Conservation (phyloP, 2,329 filamentous ascomycete species). For the Sclerotinia spermophila region DNA sequence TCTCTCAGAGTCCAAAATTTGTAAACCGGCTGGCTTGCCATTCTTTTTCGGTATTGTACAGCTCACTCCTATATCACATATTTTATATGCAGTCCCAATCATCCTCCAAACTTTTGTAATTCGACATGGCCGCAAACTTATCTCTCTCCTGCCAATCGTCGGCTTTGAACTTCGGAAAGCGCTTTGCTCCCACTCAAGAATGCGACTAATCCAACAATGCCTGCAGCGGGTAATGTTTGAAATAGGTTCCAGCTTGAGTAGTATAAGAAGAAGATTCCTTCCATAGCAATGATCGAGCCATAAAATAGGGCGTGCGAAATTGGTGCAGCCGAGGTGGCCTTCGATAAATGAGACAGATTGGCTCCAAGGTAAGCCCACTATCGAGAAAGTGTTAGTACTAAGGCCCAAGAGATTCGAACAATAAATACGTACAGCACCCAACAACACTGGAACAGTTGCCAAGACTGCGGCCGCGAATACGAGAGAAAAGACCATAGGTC, state of each 20-base stretch:
- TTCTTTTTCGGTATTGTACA: constrained; percentile 17
- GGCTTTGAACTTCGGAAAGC: constrained; percentile 85
- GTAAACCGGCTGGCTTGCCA: background rate
- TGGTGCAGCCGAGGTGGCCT: constrained; percentile 72
- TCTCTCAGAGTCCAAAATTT: background rate
- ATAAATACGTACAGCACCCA: constrained; percentile 58
- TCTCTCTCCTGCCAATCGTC: constrained; percentile 63
- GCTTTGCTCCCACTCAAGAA: constrained; percentile 88
- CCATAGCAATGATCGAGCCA: constrained; percentile 80
- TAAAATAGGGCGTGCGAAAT: constrained; percentile 82
- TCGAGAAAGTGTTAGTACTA: constrained; percentile 25
- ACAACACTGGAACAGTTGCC: constrained; percentile 68
- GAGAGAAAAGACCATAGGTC: constrained; percentile 73
- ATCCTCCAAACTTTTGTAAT: constrained; percentile 6
- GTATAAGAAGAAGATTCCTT: constrained; percentile 91
- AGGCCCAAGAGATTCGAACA: background rate
- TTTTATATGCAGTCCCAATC: background rate
- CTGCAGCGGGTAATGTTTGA: constrained; percentile 73
- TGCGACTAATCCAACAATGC: constrained; percentile 63
- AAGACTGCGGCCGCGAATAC: constrained; percentile 72
- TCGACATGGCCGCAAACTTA: constrained; percentile 19
- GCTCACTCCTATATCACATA: background rate
- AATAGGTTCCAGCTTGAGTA: constrained; percentile 91
- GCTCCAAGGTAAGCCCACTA: constrained; percentile 81
- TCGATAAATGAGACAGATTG: constrained; percentile 73